phyloP scores from a whole-genome alignment of 2,329 filamentous ascomycete genomes.

The Nothophaeocryptopus gaeumannii region DNA sequence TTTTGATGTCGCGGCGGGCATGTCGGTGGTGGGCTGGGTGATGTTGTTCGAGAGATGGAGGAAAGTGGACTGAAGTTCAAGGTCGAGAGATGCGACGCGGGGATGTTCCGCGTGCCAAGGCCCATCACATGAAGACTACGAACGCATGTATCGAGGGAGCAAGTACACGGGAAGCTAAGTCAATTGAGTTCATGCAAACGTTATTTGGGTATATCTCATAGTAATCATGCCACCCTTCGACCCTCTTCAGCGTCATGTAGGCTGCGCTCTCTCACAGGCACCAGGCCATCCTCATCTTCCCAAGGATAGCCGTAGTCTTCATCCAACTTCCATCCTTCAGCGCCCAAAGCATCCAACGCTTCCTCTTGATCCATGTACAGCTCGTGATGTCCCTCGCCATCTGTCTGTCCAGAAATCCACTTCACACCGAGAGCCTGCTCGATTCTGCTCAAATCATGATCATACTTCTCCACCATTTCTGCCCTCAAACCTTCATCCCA shows the following conservation, averaged over 20 bases:
- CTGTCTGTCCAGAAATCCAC: slow-evolving; percentile 23
- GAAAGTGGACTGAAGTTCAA: no score
- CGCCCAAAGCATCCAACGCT: slow-evolving; percentile 29
- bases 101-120: no score
- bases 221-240: not conserved
- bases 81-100: no score
- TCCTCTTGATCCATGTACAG: slow-evolving; percentile 28
- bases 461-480: slow-evolving; percentile 31
- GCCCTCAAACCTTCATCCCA: slow-evolving; percentile 28
- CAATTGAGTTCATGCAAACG: no score
- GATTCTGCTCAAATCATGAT: slow-evolving; percentile 30
- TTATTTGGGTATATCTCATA: no score
- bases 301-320: slow-evolving; percentile 33
- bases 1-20: slow-evolving; percentile 38
- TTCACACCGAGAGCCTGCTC: slow-evolving; percentile 33
- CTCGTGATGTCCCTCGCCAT: slow-evolving; percentile 28
- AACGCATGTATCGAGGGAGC: no score
- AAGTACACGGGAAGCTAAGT: no score
- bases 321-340: slow-evolving; percentile 23
- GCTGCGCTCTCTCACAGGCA: slow-evolving; percentile 18
- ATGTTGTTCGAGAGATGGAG: not conserved
- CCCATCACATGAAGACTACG: no score
- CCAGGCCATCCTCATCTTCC: slow-evolving; percentile 16
- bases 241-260: slow-evolving; percentile 27
- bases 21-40: slow-evolving; percentile 12